Conservation (phyloP, 2,329 filamentous ascomycete genomes). For the Grosmannia penicillata region DNA sequence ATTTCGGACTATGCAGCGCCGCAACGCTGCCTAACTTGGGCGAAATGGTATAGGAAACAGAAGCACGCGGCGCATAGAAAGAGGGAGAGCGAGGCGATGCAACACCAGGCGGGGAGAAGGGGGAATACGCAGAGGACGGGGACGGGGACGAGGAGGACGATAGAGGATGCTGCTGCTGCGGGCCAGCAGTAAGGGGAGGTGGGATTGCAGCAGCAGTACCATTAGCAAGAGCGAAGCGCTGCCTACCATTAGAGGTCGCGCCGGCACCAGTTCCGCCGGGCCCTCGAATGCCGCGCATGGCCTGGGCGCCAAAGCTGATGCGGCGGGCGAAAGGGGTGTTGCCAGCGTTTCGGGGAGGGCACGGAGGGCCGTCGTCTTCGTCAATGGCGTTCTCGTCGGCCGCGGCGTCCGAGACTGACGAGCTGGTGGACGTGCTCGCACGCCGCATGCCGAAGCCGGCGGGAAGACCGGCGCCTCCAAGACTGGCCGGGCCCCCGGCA, state of each 20-base stretch:
- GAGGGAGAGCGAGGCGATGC: constrained; percentile 12
- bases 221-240: constrained; percentile 8
- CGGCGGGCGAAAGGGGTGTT: constrained; percentile 63
- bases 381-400: constrained; percentile 62
- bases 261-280: constrained; percentile 43
- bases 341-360: constrained; percentile 27
- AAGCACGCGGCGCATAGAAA: constrained; percentile 18
- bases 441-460: constrained; percentile 39
- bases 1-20: constrained; percentile 29
- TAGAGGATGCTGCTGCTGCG: not conserved
- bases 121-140: not conserved
- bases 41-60: constrained; percentile 12
- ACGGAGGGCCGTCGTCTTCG: constrained; percentile 44
- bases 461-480: constrained; percentile 10
- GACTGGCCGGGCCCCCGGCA: not conserved
- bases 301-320: constrained; percentile 79
- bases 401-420: constrained; percentile 26
- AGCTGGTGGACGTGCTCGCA: constrained; percentile 55
- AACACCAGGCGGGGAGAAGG: constrained; percentile 17
- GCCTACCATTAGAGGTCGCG: constrained; percentile 40
- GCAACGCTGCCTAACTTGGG: constrained; percentile 18
- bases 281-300: constrained; percentile 54
- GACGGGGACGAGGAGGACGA: not conserved
- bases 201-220: too few species aligned
- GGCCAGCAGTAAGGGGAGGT: too few species aligned